Conservation (phyloP, 305 asterid genomes). For the Coffea humblotiana region DNA sequence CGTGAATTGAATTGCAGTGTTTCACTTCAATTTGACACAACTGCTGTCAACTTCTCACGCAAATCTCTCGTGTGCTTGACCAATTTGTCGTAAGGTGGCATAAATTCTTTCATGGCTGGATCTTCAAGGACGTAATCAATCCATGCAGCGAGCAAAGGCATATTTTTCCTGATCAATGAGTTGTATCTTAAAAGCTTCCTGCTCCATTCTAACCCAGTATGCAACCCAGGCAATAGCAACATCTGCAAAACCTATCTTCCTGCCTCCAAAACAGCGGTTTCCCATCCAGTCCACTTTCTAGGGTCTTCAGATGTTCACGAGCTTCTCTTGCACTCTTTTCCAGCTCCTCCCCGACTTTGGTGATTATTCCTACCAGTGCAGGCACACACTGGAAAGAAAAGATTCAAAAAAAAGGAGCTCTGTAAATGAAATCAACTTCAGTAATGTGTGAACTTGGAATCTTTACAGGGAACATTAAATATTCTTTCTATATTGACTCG, state of each 20-base stretch:
- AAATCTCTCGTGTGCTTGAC: conserved; percentile 26
- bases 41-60: conserved; percentile 22
- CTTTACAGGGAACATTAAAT: background rate
- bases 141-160: conserved; percentile 32
- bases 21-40: conserved; percentile 13
- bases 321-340: conserved; percentile 25
- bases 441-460: background rate
- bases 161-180: conserved; percentile 29
- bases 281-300: conserved; percentile 24
- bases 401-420: background rate
- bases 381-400: conserved; percentile 27
- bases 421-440: background rate
- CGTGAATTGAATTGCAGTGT: background rate
- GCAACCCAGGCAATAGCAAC: conserved; percentile 28
- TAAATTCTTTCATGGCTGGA: conserved; percentile 28
- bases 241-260: conserved; percentile 27
- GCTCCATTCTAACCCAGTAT: conserved; percentile 23
- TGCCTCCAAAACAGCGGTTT: conserved; percentile 22
- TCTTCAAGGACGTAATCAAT: conserved; percentile 28
- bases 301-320: conserved; percentile 21
- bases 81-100: conserved; percentile 21
- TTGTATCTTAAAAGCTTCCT: conserved; percentile 19
- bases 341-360: conserved; percentile 27
- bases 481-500: too few species aligned
- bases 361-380: conserved; percentile 18